Conservation (phyloP, 2,329 filamentous ascomycete genomes). For the Penicillium paneum region DNA sequence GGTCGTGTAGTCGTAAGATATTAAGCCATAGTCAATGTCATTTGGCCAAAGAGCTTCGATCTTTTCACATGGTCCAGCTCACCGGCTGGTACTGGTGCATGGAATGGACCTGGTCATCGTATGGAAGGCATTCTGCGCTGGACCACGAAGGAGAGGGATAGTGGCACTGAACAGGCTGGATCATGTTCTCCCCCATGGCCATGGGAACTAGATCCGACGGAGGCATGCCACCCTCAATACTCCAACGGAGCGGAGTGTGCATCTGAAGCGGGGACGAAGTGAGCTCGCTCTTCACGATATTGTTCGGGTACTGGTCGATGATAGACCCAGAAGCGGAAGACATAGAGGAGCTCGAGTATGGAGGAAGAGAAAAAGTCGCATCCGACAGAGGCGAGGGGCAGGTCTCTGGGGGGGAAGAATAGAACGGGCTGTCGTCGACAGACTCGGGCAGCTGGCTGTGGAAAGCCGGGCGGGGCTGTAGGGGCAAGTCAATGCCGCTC, state of each 20-base stretch:
- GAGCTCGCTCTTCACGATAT: constrained; percentile 32
- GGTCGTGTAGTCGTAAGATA: not conserved
- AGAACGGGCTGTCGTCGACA: constrained; percentile 42
- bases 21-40: not conserved
- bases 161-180: constrained; percentile 30
- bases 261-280: constrained; percentile 36
- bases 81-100: constrained; percentile 21
- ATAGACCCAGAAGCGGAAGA: constrained; percentile 35
- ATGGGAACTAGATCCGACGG: constrained; percentile 35
- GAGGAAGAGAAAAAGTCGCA: constrained; percentile 32
- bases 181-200: constrained; percentile 34
- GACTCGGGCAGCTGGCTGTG: constrained; percentile 37
- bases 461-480: constrained; percentile 29
- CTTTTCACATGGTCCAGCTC: constrained; percentile 15
- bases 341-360: constrained; percentile 31
- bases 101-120: constrained; percentile 24
- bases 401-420: constrained; percentile 42
- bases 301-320: constrained; percentile 36
- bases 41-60: not conserved
- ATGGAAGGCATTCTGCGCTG: constrained; percentile 22
- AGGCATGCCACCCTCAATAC: constrained; percentile 29
- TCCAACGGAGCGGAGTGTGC: constrained; percentile 35
- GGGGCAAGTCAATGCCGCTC: constrained; percentile 36
- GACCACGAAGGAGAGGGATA: constrained; percentile 27
- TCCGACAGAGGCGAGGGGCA: constrained; percentile 45